phyloP scores from a whole-genome alignment of 257 asterid genomes.

The Solanum appendiculatum region DNA sequence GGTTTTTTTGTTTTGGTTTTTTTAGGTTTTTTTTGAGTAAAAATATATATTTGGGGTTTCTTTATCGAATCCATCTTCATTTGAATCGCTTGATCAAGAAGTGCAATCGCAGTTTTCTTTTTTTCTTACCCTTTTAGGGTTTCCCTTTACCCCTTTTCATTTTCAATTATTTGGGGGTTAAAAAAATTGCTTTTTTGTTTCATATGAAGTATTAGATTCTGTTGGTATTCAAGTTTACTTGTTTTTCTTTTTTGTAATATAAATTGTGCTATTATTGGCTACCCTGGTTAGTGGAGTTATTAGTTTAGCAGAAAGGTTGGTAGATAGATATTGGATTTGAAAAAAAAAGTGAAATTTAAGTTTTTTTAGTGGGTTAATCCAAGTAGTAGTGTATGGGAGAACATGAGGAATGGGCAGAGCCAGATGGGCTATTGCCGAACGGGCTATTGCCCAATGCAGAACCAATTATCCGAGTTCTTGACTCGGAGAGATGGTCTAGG shows the following conservation, averaged over 20 bases:
- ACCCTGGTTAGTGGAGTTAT: not conserved
- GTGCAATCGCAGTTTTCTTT: not conserved
- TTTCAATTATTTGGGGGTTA: not conserved
- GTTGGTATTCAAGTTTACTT: not conserved
- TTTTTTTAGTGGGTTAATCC: not conserved
- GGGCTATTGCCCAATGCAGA: conserved; percentile 80
- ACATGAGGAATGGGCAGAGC: conserved; percentile 68
- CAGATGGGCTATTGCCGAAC: conserved; percentile 56
- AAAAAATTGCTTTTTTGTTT: not conserved
- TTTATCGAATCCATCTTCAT: not conserved
- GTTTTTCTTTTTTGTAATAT: not conserved
- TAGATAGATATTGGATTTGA: not conserved
- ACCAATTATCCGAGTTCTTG: conserved; percentile 48
- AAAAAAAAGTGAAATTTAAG: not conserved
- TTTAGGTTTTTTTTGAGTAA: not conserved
- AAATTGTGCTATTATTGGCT: not conserved
- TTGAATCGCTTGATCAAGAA: not conserved
- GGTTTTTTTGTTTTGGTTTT: not conserved
- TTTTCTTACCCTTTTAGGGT: not conserved
- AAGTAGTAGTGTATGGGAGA: conserved; percentile 61
- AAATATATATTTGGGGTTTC: not conserved
- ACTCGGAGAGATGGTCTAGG: conserved; percentile 69
- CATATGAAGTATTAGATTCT: not conserved
- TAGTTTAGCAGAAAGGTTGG: not conserved
- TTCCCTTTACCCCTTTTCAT: not conserved